phyloP scores from a whole-genome alignment of 371 early-diverging fungal species.

The Mortierella sp. region DNA sequence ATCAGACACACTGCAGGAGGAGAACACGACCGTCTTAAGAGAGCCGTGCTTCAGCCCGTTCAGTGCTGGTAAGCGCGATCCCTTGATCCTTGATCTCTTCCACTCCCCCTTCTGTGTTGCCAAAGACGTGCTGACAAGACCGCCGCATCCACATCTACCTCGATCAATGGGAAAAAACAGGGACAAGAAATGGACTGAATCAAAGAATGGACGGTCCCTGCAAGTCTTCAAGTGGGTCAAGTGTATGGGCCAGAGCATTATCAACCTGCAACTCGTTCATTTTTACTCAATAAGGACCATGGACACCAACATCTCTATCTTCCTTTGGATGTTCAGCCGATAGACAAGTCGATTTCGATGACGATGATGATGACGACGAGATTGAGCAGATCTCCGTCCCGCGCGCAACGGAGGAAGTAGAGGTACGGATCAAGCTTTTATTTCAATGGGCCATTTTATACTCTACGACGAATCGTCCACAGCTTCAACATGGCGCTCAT shows the following conservation, averaged over 20 bases:
- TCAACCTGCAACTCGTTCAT: background rate
- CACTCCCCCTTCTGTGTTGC: background rate
- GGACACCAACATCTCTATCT: too few relatives aligned
- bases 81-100: background rate
- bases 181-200: conserved; percentile 71
- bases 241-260: conserved; percentile 51
- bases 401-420: conserved; percentile 29
- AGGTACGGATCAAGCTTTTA: background rate
- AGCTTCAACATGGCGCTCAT: background rate
- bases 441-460: too few relatives aligned
- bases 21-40: conserved; percentile 51
- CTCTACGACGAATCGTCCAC: background rate
- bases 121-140: too few relatives aligned
- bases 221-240: conserved; percentile 69
- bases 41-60: conserved; percentile 52
- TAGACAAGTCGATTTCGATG: conserved; percentile 59
- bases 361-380: conserved; percentile 56
- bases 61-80: conserved; percentile 46
- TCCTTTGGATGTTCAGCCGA: conserved; percentile 49
- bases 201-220: conserved; percentile 59
- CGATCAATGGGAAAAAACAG: conserved; percentile 28
- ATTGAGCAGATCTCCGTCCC: conserved; percentile 33
- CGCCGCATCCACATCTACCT: too few relatives aligned
- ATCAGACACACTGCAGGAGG: conserved; percentile 47
- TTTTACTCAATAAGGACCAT: background rate